These are phyloP conservation scores for Penicillium mononematosum DNA, from an alignment of 495 filamentous ascomycete genomes.

Conservation along the genomic window DNA sequence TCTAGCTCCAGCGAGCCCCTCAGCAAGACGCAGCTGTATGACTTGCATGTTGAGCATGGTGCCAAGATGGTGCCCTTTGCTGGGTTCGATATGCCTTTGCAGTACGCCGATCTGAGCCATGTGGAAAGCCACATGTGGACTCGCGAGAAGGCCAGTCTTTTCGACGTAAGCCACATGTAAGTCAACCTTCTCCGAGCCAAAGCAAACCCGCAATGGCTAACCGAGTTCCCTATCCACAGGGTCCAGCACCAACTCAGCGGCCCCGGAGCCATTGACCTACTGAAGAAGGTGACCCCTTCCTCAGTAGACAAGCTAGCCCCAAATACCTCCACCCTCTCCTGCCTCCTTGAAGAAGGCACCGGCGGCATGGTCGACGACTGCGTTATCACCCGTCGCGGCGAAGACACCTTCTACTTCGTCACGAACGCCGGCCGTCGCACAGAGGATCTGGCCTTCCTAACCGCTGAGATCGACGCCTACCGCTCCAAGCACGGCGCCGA, in stretches of 20 bases:
- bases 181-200: constrained; percentile 12
- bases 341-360: constrained; percentile 71
- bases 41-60: constrained; percentile 74
- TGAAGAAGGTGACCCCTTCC: constrained; percentile 77
- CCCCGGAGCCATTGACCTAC: constrained; percentile 70
- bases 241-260: constrained; percentile 73
- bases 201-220: constrained; percentile 12
- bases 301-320: constrained; percentile 54
- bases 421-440: constrained; percentile 92
- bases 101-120: constrained; percentile 74
- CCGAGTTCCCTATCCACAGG: constrained; percentile 36
- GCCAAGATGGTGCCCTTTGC: constrained; percentile 98
- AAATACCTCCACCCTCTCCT: constrained; percentile 72
- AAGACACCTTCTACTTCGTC: constrained; percentile 81
- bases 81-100: constrained; percentile 89
- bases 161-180: constrained; percentile 71
- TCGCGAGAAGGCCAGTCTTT: constrained; percentile 79
- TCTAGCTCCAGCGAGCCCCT: constrained; percentile 55
- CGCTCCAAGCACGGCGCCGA: constrained; percentile 44
- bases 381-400: constrained; percentile 73
- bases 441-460: constrained; percentile 78
- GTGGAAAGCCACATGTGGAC: constrained; percentile 85
- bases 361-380: constrained; percentile 94
- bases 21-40: constrained; percentile 75
- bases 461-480: constrained; percentile 58